These are phyloP conservation scores for Ustanciosporium gigantosporum DNA, from an alignment of 1,284 basidiomycete species.

Conservation along the genomic window DNA sequence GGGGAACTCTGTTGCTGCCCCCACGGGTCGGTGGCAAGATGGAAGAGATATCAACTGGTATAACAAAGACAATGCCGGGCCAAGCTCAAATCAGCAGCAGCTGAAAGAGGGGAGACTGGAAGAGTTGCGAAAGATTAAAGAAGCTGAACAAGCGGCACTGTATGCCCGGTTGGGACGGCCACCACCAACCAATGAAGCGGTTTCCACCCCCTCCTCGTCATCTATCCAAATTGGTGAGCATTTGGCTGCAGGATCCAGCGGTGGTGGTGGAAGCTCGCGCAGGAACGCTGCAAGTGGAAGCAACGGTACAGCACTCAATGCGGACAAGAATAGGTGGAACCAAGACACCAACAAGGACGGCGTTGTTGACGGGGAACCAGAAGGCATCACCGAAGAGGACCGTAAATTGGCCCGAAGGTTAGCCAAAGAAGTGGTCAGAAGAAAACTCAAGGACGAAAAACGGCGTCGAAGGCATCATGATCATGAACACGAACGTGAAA, in stretches of 20 bases:
- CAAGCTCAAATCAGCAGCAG: background rate
- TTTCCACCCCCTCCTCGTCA: no score
- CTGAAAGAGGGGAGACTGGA: conserved; percentile 34
- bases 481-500: no score
- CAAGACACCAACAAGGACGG: no score
- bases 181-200: conserved; percentile 11
- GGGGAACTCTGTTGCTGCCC: conserved; percentile 57
- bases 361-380: no score
- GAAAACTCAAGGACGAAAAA: conserved; percentile 24
- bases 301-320: no score
- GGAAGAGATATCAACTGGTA: conserved; percentile 59
- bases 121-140: conserved; percentile 51
- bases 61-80: conserved; percentile 44
- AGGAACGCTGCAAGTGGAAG: no score
- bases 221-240: no score
- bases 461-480: background rate
- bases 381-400: conserved; percentile 38
- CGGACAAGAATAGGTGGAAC: no score
- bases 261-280: no score
- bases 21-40: conserved; percentile 57
- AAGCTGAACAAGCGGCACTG: conserved; percentile 52
- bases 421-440: conserved; percentile 32
- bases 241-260: conserved; percentile 6
- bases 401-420: conserved; percentile 25
- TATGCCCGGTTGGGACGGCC: conserved; percentile 33